These are phyloP conservation scores for Cucurbita pepo DNA, from an alignment of 306 rosid species.

Conservation along the genomic window DNA sequence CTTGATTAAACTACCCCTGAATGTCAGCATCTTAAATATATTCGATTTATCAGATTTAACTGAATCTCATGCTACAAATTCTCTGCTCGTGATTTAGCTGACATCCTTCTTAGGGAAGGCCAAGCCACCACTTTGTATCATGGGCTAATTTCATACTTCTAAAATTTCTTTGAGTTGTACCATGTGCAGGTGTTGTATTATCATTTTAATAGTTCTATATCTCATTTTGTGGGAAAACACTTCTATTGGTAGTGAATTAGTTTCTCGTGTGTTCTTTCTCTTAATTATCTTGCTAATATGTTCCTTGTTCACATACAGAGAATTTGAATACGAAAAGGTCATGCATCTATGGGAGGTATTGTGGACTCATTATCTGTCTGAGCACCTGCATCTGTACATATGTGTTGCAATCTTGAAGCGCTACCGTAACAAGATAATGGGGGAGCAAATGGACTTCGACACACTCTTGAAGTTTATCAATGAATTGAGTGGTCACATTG, in stretches of 20 bases:
- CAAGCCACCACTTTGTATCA: neutral
- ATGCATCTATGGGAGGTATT: slow-evolving; percentile 91
- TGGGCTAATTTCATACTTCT: neutral
- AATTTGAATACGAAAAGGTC: slow-evolving; percentile 58
- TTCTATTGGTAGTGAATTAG: neutral
- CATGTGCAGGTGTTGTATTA: neutral
- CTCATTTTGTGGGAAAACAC: neutral
- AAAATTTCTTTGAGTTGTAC: neutral
- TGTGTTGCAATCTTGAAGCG: slow-evolving; percentile 89
- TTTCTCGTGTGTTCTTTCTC: neutral
- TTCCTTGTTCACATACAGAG: slow-evolving; percentile 31
- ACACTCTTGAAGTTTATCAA: slow-evolving; percentile 85
- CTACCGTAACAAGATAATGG: slow-evolving; percentile 56
- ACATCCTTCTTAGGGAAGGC: neutral
- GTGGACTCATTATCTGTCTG: slow-evolving; percentile 80
- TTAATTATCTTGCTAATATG: neutral
- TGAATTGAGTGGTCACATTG: slow-evolving; percentile 74
- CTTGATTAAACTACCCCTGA: neutral
- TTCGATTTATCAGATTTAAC: neutral
- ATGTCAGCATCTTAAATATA: neutral
- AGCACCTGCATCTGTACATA: slow-evolving; percentile 84
- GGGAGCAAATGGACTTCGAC: slow-evolving; percentile 95
- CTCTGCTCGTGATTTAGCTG: neutral
- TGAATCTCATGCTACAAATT: neutral
- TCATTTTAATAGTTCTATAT: neutral